phyloP scores from a whole-genome alignment of 1,139 yeast genomes.

The Protomyces macrosporus region DNA sequence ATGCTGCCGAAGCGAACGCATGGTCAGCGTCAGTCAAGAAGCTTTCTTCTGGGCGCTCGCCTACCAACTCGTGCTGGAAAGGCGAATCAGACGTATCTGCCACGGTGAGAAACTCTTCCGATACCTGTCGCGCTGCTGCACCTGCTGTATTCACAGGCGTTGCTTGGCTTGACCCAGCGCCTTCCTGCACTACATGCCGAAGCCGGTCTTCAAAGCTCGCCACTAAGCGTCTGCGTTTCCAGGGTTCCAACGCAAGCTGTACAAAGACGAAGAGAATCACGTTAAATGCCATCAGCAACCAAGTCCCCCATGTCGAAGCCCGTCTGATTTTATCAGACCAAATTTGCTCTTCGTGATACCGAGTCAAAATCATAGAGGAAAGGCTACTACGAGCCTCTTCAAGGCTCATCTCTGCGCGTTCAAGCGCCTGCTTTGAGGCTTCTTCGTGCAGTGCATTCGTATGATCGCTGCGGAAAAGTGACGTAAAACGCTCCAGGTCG shows the following conservation, averaged over 20 bases:
- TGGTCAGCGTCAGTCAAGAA: background rate
- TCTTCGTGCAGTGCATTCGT: constrained; percentile 60
- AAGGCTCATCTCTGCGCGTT: constrained; percentile 55
- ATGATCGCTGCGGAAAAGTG: constrained; percentile 74
- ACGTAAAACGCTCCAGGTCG: constrained; percentile 81
- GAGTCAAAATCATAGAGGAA: constrained; percentile 70
- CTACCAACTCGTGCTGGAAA: background rate
- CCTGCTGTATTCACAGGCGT: background rate
- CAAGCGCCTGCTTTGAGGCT: constrained; percentile 49
- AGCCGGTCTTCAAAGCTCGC: constrained; percentile 23
- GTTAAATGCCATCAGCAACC: constrained; percentile 83
- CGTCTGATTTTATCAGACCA: constrained; percentile 96
- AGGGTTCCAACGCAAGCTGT: constrained; percentile 86
- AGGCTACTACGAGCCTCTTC: constrained; percentile 67
- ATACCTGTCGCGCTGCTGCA: background rate
- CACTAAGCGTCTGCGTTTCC: constrained; percentile 79
- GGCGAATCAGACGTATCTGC: background rate
- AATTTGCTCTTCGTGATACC: constrained; percentile 95
- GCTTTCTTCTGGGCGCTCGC: background rate
- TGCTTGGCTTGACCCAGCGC: background rate
- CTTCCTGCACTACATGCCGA: constrained; percentile 21
- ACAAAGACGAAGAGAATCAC: constrained; percentile 70
- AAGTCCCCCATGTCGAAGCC: constrained; percentile 96
- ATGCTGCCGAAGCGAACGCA: background rate
- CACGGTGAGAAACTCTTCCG: background rate